A percentile compares a stretch with the other conserved stretches of the same genome.
Evolutionary conservation across 331 rosid genomes (phyloP).

Genomic region (Rhamnella rubrinervis): DNA sequence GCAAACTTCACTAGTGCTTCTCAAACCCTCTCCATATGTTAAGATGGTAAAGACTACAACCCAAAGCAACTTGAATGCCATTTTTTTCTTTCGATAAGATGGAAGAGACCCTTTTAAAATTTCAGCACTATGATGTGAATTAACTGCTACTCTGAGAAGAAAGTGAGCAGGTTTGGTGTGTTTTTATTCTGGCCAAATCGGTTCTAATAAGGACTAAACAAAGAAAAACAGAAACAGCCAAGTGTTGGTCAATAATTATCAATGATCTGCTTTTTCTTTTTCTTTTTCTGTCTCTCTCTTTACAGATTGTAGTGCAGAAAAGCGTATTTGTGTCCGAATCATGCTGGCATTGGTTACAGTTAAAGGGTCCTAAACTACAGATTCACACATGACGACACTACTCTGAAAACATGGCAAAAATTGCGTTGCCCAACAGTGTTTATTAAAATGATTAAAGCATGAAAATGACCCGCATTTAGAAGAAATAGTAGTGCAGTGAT

Average conservation of each 20-base stretch:
- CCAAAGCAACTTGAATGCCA: slow-evolving; percentile 28
- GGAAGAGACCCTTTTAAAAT: neutral
- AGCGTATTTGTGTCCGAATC: slow-evolving; percentile 36
- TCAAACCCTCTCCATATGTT: slow-evolving; percentile 18
- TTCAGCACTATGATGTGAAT: too few relatives aligned
- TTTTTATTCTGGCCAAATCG: neutral
- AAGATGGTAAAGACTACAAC: slow-evolving; percentile 27
- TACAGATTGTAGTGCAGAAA: slow-evolving; percentile 36
- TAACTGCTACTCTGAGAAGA: neutral
- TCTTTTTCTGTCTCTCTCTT: slow-evolving; percentile 24
- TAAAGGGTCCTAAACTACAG: slow-evolving; percentile 18
- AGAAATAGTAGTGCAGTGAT: neutral
- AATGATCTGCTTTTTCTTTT: slow-evolving; percentile 26
- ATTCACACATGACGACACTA: slow-evolving; percentile 28
- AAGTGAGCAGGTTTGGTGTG: neutral
- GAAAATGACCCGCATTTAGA: neutral
- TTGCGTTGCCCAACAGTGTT: slow-evolving; percentile 2
- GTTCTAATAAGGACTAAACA: neutral
- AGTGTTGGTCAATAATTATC: slow-evolving; percentile 17
- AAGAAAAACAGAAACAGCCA: neutral
- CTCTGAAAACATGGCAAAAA: slow-evolving; percentile 17
- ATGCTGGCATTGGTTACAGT: slow-evolving; percentile 33
- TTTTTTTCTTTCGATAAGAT: slow-evolving; percentile 21
- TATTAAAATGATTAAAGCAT: slow-evolving; percentile 2
- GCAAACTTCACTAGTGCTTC: slow-evolving; percentile 28